Evolutionary conservation across 192 early-diverging fungal genomes (phyloP), one percentile per base, ranked within the genome.

Genomic region (Coemansia biformis): DNA sequence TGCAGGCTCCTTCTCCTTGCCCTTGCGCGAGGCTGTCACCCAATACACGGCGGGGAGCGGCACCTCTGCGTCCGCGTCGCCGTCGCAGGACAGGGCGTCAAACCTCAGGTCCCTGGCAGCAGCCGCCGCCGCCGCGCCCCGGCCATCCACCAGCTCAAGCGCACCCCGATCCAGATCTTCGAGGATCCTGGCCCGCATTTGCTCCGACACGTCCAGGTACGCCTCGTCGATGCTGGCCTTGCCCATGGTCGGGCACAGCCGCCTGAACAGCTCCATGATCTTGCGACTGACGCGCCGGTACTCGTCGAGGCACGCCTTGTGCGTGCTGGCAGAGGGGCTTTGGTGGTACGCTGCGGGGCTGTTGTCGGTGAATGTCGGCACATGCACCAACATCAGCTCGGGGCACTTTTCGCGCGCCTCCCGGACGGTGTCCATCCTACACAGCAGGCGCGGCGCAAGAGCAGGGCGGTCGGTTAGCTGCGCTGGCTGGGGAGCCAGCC

Each of bases 281-380:
- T 75, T 59, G 30, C 67, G 68, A 36, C 81, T 84, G 17, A 88
- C 87, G 12, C 74, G 63, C 38, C 91, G 78, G 64, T 92, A 95
- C 14, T 79, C 79, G 24, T 92, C 84, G 33, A 95, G 64, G 9
- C 86, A 88, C 22, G 89, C 91, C 60, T 98, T 98, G 73, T 98
- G 94, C 2, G 89, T 88, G 34, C 50, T 75, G 26, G 75, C 69
- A n/a, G 65, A 59, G 2, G 85, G 85, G 9, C 79, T 61, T 24
- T 66, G 59, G 38, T 91, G 81, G 57, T 93, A 92, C 3, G 75
- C 75, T 1, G 81, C 72, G 0, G 70, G 59, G 11, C 85, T 84
- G n/a, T 78, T 85, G 15, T 75, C 75, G 16, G 77, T 76, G 37
- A 83, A 87, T 5, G 92, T 95, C 2, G 90, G 85, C 5, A 93